A percentile compares a stretch with the other conserved stretches of the same genome.
These are phyloP conservation scores for Carpinus fangiana DNA, from an alignment of 306 rosid genomes.

Conservation along the genomic window DNA sequence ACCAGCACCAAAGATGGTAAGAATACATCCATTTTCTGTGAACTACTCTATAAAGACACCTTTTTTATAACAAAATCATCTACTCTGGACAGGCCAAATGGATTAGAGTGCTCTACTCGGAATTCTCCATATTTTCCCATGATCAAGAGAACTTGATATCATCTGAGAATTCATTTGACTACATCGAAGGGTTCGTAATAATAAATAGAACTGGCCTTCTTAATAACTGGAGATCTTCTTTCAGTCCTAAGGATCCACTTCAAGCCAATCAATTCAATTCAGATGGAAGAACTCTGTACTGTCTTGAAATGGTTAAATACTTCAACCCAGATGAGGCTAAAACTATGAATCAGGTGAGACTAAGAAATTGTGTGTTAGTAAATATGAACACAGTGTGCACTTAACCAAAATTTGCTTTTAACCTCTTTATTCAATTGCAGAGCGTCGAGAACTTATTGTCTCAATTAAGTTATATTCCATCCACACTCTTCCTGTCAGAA, in stretches of 20 bases:
- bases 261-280: slow-evolving; percentile 71
- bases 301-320: slow-evolving; percentile 87
- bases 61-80: slow-evolving; percentile 19
- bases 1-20: slow-evolving; percentile 83
- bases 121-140: slow-evolving; percentile 62
- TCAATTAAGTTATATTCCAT: slow-evolving; percentile 56
- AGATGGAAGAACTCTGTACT: slow-evolving; percentile 70
- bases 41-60: background rate
- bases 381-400: background rate
- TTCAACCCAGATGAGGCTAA: slow-evolving; percentile 65
- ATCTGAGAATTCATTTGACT: slow-evolving; percentile 66
- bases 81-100: slow-evolving; percentile 72
- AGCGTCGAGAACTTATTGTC: slow-evolving; percentile 56
- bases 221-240: slow-evolving; percentile 87
- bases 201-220: slow-evolving; percentile 77
- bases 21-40: background rate
- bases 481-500: slow-evolving; percentile 77
- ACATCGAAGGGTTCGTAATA: slow-evolving; percentile 86
- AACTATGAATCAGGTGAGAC: slow-evolving; percentile 56
- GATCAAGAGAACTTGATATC: slow-evolving; percentile 90
- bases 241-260: slow-evolving; percentile 68
- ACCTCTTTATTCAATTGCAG: slow-evolving; percentile 49
- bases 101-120: slow-evolving; percentile 87
- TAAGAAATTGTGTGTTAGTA: slow-evolving; percentile 8
- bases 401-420: slow-evolving; percentile 1